Evolutionary conservation across 2,329 filamentous ascomycete species (phyloP), one percentile per base, ranked within the genome.

Genomic region (Aspergillus hiratsukae): DNA sequence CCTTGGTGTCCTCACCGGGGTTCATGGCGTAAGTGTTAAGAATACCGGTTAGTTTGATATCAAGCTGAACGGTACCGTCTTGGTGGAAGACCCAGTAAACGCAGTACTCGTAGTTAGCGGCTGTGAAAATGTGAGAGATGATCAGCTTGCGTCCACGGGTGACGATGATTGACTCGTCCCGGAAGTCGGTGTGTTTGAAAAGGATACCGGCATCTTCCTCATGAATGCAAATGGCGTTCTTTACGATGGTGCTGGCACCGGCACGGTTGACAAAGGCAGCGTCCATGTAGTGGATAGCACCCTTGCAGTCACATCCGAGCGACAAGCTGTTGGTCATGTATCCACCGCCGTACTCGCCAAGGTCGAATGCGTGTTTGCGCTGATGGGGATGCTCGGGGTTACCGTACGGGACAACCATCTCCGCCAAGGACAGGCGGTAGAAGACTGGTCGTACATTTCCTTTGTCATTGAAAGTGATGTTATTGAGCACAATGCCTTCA

Each of bases 171-270:
- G 89, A 93, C 46, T 94, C 88, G 69, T 97, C 92, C 40, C 92
- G 84, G 83, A 96, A 97, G 75, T 97, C 92, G 17, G 86, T 91
- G 76, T 95, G 90, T 77, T 97, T 97, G 83, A 95, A 96, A 0
- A 96, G 80, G 57, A 97, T 94, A 5, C 92, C 92, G 1, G 85
- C 84, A 62, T 97, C 92, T 76, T 97, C 92, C 72, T 97, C 92
- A 75, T 97, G 92, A 62, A 97, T 92, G 73, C 92, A 97, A 64
- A 97, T 88, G 40, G 92, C 92, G 69, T 96, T 96, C 80, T 96
- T 93, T 78, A 96, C 91, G 1, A 86, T 88, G 3, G 86, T 85
- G 28, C 89, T 80, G n/a, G 83, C 82, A 25, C 92, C 92, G 4
- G 85, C 83, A 14, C 85, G 82, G 57, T 91, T 91, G 43, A 92